Conservation (phyloP, 148 eudicot species). For the Simmondsia chinensis region DNA sequence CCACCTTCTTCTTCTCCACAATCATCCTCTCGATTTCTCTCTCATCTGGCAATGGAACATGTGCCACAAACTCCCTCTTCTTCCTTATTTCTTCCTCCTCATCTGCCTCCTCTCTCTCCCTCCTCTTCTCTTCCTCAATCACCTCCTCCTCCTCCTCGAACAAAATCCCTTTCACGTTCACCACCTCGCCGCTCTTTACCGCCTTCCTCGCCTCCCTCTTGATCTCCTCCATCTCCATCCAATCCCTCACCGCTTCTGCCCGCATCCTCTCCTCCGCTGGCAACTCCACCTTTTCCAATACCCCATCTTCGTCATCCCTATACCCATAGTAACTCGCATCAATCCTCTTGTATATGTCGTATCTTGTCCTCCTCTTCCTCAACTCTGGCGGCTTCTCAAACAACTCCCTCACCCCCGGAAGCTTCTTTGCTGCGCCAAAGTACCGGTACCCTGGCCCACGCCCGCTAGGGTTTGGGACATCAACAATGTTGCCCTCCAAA, state of each 20-base stretch:
- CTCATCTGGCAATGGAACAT: no score
- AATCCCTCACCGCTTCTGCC: conserved; percentile 39
- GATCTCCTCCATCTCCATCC: conserved; percentile 57
- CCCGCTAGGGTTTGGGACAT: conserved; percentile 67
- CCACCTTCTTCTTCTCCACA: conserved; percentile 68
- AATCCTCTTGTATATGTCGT: conserved; percentile 57
- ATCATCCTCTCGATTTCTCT: no score
- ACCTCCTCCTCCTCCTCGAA: conserved; percentile 64
- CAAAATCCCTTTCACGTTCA: conserved; percentile 5
- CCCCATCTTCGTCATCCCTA: conserved; percentile 68
- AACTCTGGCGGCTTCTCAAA: conserved; percentile 72
- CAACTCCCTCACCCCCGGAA: conserved; percentile 60
- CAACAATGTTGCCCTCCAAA: conserved; percentile 64
- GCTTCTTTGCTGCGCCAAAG: conserved; percentile 61
- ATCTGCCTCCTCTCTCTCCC: conserved; percentile 32
- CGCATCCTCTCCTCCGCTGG: conserved; percentile 59
- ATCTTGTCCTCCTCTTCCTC: conserved; percentile 55
- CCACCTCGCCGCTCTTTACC: conserved; percentile 62
- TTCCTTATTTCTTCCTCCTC: conserved; percentile 53
- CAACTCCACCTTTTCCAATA: conserved; percentile 44
- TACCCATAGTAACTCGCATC: conserved; percentile 70
- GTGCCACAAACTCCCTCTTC: no score
- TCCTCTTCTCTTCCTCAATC: conserved; percentile 19
- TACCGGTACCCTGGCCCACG: conserved; percentile 65
- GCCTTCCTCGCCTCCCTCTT: conserved; percentile 56